Evolutionary conservation across 2,329 filamentous ascomycete species (phyloP).

Genomic region (Penicillium griseofulvum): DNA sequence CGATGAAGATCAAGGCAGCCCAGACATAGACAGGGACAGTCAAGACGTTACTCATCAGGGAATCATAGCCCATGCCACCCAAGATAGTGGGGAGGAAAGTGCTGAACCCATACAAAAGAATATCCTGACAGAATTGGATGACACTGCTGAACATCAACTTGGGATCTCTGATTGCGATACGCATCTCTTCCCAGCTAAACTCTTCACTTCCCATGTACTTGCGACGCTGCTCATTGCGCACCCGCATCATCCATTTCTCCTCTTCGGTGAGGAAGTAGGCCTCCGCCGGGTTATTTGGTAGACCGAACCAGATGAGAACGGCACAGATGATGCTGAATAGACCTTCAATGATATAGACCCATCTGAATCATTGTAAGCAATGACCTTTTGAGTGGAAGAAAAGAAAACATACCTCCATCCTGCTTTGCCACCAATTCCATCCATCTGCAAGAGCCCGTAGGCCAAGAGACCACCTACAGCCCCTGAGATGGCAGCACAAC

Average conservation of each 20-base stretch:
- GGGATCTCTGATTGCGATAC: conserved; percentile 37
- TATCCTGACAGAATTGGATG: conserved; percentile 54
- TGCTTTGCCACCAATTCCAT: conserved; percentile 44
- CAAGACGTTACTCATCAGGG: conserved; percentile 53
- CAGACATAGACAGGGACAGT: conserved; percentile 58
- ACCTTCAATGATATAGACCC: conserved; percentile 54
- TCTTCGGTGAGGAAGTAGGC: conserved; percentile 52
- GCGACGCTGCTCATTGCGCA: conserved; percentile 44
- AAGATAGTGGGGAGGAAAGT: conserved; percentile 60
- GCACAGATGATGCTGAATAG: conserved; percentile 46
- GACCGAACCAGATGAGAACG: conserved; percentile 33
- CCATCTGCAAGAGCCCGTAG: conserved; percentile 44
- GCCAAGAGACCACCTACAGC: conserved; percentile 43
- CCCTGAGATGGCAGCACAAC: conserved; percentile 39
- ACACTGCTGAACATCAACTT: conserved; percentile 52
- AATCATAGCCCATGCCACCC: conserved; percentile 51
- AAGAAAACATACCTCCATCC: conserved; percentile 46
- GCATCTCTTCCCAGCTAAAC: conserved; percentile 11
- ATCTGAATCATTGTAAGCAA: conserved; percentile 22
- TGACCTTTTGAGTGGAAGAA: background rate
- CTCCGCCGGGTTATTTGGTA: conserved; percentile 46
- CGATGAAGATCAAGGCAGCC: conserved; percentile 46
- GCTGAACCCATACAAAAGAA: conserved; percentile 56
- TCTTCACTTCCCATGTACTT: conserved; percentile 51
- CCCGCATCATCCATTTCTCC: conserved; percentile 52